Evolutionary conservation across 139 green algal species (phyloP), one percentile per base, ranked within the genome.

Genomic region (Astrephomene gubernaculifera): DNA sequence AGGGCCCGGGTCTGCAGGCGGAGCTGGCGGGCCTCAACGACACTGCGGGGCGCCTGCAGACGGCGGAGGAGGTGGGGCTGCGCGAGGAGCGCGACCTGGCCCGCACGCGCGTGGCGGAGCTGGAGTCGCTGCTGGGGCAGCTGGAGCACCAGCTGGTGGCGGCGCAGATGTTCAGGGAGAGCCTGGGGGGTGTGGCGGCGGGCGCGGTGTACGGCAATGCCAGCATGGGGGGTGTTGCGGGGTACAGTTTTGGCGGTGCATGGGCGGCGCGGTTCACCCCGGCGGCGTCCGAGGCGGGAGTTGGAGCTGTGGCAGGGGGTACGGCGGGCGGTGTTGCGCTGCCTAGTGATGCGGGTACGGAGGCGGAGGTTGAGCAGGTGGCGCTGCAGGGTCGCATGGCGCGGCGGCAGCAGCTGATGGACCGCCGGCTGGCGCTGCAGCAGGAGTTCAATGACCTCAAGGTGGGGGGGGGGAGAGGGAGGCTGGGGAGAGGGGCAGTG

Each of bases 361-460:
- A 68, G 10, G 76, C 21, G n/a, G 76, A 44, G 27, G 76, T 49
- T 22, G 17, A 14, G 38, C 0, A 63, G 41, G 39, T 31, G 60
- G 33, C 76, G 60, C 24, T 68, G 39, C 60, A 73, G 60, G 39
- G 76, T 6, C 60, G 45, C 24, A 73, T 83, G 8, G 76, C 60
- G 60, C 39, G 43, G 25, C 4, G 7, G 76, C 76, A 83, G 76
- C 76, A 83, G 57, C 39, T 83, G 76, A 83, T 83, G 60, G 76
- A 83, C 76, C 39, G 35, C 39, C 43, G 41, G 41, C 4, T 49
- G 41, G 17, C 60, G 38, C 57, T 83, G 76, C 60, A 83, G 57
- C 76, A 83, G 60, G 76, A 83, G 76, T 60, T 83, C 60, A 17
- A 33, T 29, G 76, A 83, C 39, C 76, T 83, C 4, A 68, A 83